Percentiles rank a stretch among this genome's conserved stretches.
Evolutionary conservation across 2,329 filamentous ascomycete genomes (phyloP).

Genomic region (Fusarium dimerum): DNA sequence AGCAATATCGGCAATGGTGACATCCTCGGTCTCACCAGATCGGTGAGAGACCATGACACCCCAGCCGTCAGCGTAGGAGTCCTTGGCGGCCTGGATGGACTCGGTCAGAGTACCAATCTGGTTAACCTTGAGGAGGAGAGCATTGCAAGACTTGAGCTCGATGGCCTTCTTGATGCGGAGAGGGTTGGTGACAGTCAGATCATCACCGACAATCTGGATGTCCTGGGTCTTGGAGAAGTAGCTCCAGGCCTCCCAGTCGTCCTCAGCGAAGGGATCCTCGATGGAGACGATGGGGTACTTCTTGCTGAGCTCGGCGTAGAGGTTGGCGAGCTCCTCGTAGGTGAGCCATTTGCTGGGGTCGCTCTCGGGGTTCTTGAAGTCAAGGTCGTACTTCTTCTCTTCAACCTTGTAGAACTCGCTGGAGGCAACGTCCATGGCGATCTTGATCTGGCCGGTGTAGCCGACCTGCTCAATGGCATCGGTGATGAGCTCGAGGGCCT

Average conservation of each 20-base stretch:
- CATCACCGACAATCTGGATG: conserved; percentile 98
- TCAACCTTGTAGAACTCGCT: conserved; percentile 99
- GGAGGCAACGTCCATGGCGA: conserved; percentile 98
- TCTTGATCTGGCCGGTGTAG: conserved; percentile 95
- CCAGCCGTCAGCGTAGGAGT: conserved; percentile 94
- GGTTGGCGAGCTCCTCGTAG: conserved; percentile 92
- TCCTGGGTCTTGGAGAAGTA: conserved; percentile 99
- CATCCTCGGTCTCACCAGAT: conserved; percentile 99
- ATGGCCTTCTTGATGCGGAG: conserved; percentile 99
- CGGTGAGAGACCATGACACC: conserved; percentile 99
- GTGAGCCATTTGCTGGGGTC: conserved; percentile 97
- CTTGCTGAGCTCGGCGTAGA: conserved; percentile 83
- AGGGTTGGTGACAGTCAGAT: conserved; percentile 99
- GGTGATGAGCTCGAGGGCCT: conserved; percentile 95
- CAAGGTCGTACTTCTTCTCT: conserved; percentile 98
- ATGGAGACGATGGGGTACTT: conserved; percentile 99
- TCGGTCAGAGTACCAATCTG: conserved; percentile 99
- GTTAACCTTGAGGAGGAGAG: conserved; percentile 99
- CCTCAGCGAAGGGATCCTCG: conserved; percentile 98
- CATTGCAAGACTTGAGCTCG: conserved; percentile 98
- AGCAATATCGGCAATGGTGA: conserved; percentile 97
- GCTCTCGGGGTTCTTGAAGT: conserved; percentile 99
- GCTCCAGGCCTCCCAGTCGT: conserved; percentile 99
- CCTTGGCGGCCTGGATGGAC: conserved; percentile 98
- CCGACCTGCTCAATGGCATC: conserved; percentile 92